Conservation (phyloP, 2,329 filamentous ascomycete species). For the Fusarium sp. region DNA sequence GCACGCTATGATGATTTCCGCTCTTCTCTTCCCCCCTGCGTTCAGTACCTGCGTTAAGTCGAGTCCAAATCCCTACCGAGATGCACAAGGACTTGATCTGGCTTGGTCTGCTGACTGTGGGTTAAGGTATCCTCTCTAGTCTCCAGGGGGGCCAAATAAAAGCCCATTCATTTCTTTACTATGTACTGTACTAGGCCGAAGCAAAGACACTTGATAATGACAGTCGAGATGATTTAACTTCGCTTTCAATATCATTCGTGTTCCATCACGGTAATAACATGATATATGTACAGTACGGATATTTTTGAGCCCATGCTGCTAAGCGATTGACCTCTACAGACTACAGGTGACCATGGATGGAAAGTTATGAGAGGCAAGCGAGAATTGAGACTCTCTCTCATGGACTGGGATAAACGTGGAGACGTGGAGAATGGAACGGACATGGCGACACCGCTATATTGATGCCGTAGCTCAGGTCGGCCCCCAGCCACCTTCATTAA, state of each 20-base stretch:
- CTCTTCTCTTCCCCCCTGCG: constrained; percentile 28
- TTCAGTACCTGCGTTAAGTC: constrained; percentile 36
- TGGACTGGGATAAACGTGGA: constrained; percentile 39
- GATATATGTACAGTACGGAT: background rate
- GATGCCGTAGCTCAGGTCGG: constrained; percentile 15
- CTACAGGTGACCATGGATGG: background rate
- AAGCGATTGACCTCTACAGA: background rate
- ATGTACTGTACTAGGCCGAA: background rate
- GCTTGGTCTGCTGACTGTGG: constrained; percentile 30
- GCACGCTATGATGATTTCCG: constrained; percentile 41
- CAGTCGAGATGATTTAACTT: background rate
- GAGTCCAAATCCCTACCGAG: constrained; percentile 8
- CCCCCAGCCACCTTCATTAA: background rate
- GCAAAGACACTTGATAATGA: background rate
- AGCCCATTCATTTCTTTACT: background rate
- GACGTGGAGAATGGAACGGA: constrained; percentile 40
- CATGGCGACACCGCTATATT: constrained; percentile 31
- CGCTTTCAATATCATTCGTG: background rate
- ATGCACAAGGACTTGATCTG: constrained; percentile 5
- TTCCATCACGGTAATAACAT: background rate
- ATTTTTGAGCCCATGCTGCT: background rate
- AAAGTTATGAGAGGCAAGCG: background rate
- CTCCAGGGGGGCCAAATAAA: background rate
- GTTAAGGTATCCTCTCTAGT: background rate
- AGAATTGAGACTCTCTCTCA: constrained; percentile 19